These are phyloP conservation scores for Saccharomycopsis guyanensis DNA, from an alignment of 805 yeast genomes.

Conservation along the genomic window DNA sequence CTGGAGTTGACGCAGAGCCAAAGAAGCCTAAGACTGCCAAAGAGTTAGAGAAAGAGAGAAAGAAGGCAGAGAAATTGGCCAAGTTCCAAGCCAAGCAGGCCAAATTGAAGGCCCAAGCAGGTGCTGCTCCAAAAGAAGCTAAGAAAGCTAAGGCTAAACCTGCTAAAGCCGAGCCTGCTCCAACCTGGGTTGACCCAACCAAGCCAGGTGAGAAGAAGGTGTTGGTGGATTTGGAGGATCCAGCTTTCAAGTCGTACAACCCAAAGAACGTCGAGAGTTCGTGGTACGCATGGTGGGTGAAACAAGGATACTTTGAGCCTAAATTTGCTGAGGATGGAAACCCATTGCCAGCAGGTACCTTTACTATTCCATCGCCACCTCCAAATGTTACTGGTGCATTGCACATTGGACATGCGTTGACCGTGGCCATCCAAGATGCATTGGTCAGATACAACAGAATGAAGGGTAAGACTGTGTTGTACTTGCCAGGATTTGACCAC, in stretches of 20 bases:
- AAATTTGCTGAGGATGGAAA: constrained; percentile 70
- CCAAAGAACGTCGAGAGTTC: constrained; percentile 92
- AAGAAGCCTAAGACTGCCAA: constrained; percentile 59
- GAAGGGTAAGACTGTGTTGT: constrained; percentile 92
- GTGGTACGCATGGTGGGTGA: constrained; percentile 97
- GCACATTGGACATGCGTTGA: constrained; percentile 97
- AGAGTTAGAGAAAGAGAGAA: constrained; percentile 78
- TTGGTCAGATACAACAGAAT: constrained; percentile 91
- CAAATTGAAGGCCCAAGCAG: constrained; percentile 51
- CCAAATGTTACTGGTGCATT: constrained; percentile 98
- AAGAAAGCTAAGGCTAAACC: constrained; percentile 66
- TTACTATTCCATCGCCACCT: constrained; percentile 96
- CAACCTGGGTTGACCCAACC: constrained; percentile 83
- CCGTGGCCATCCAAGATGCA: constrained; percentile 90
- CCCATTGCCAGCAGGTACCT: constrained; percentile 72
- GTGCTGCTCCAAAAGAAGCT: constrained; percentile 30
- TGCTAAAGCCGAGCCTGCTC: constrained; percentile 60
- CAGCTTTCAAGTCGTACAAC: constrained; percentile 87
- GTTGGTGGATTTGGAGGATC: constrained; percentile 80
- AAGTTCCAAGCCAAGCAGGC: constrained; percentile 78
- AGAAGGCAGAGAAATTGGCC: constrained; percentile 82
- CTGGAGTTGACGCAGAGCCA: background rate
- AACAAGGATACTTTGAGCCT: constrained; percentile 83
- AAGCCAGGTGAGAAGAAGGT: constrained; percentile 86
- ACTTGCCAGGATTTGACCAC: constrained; percentile 95